Percentiles rank a stretch among this genome's conserved stretches.
Conservation (phyloP, 2,329 filamentous ascomycete species). For the Pyrenochaeta sp. region DNA sequence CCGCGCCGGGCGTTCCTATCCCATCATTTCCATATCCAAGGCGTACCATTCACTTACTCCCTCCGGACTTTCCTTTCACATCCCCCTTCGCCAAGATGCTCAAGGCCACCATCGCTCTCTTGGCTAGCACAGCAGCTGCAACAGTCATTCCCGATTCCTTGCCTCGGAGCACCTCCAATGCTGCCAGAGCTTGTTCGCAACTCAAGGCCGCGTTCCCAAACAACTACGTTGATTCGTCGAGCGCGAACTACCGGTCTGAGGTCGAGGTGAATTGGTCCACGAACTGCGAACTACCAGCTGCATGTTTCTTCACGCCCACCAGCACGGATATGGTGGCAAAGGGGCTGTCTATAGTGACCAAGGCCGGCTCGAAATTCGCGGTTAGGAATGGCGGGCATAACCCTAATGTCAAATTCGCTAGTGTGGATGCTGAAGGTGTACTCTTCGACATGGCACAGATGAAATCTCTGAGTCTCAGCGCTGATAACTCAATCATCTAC, state of each 20-base stretch:
- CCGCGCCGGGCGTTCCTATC: neutral
- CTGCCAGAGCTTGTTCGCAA: constrained; percentile 3
- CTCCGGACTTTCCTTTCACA: too few species aligned
- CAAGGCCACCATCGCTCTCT: neutral
- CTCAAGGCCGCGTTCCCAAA: constrained; percentile 2
- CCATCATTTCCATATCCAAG: neutral
- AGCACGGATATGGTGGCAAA: constrained; percentile 3
- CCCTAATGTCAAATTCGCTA: constrained; percentile 6
- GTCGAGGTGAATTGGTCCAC: constrained; percentile 3
- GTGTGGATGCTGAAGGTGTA: constrained; percentile 2
- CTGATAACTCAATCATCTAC: constrained; percentile 1
- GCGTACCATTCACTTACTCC: neutral
- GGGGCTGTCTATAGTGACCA: constrained; percentile 2
- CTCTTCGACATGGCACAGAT: constrained; percentile 4
- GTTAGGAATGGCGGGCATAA: constrained; percentile 4
- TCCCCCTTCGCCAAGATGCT: neutral
- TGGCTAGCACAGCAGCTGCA: neutral
- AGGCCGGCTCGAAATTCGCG: constrained; percentile 3
- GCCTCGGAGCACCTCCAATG: neutral
- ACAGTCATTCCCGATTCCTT: constrained; percentile 2
- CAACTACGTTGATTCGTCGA: constrained; percentile 3
- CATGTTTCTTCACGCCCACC: constrained; percentile 3
- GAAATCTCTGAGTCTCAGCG: constrained; percentile 1
- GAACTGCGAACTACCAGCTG: constrained; percentile 3
- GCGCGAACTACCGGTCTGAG: constrained; percentile 1